These are phyloP conservation scores for Oidiodendron maius DNA, from an alignment of 495 filamentous ascomycete species.

Conservation along the genomic window DNA sequence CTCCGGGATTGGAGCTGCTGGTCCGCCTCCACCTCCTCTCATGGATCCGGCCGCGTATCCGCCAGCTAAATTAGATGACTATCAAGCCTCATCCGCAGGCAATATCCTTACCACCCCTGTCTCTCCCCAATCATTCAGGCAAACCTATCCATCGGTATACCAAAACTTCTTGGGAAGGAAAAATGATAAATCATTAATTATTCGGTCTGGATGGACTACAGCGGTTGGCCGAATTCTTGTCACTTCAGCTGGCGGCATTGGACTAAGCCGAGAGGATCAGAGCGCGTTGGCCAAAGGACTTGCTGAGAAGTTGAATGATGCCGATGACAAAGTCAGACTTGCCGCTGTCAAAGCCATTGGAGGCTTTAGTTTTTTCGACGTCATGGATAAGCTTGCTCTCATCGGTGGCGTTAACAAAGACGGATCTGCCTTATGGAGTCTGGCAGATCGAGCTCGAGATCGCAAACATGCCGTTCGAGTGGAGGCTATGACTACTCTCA, in stretches of 20 bases:
- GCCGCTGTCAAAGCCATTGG: slow-evolving; percentile 79
- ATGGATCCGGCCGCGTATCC: slow-evolving; percentile 81
- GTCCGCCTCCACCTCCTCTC: slow-evolving; percentile 63
- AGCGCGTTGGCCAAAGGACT: slow-evolving; percentile 63
- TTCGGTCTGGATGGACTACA: slow-evolving; percentile 80
- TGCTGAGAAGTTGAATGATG: slow-evolving; percentile 74
- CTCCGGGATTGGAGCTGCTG: slow-evolving; percentile 83
- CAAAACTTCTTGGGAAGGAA: slow-evolving; percentile 74
- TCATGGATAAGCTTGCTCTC: slow-evolving; percentile 73
- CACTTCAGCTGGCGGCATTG: slow-evolving; percentile 82
- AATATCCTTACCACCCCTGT: slow-evolving; percentile 70
- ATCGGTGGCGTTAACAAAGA: slow-evolving; percentile 63
- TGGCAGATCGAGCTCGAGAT: slow-evolving; percentile 87
- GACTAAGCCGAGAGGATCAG: slow-evolving; percentile 73
- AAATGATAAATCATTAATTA: slow-evolving; percentile 74
- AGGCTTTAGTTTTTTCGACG: slow-evolving; percentile 66
- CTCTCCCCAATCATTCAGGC: slow-evolving; percentile 77
- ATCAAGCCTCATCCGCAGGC: slow-evolving; percentile 46
- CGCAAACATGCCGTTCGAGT: slow-evolving; percentile 72
- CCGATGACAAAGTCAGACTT: slow-evolving; percentile 84
- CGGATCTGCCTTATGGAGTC: slow-evolving; percentile 66
- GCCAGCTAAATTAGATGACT: slow-evolving; percentile 58
- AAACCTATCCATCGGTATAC: slow-evolving; percentile 71
- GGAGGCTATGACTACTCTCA: slow-evolving; percentile 78
- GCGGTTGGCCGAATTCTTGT: slow-evolving; percentile 72